Conservation (phyloP, 1,284 basidiomycete genomes). For the Boletus austroedulis region DNA sequence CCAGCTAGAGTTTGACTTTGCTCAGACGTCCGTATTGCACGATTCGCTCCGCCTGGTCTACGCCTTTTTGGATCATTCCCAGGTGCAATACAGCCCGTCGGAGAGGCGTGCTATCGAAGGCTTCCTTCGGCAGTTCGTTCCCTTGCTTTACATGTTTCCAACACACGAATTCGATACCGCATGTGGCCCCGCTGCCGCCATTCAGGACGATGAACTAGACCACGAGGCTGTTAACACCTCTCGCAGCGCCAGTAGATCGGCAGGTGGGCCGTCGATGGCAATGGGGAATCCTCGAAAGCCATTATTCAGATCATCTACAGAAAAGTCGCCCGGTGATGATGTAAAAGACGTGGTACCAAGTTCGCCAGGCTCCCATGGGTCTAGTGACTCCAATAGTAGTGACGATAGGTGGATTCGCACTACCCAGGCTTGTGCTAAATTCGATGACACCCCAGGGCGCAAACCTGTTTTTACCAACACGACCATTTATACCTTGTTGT, state of each 20-base stretch:
- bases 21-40: conserved; percentile 78
- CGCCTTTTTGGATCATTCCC: conserved; percentile 85
- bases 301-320: conserved; percentile 68
- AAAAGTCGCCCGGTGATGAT: conserved; percentile 41
- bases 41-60: conserved; percentile 90
- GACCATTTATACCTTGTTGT: conserved; percentile 86
- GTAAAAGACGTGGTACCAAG: conserved; percentile 11
- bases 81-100: conserved; percentile 65
- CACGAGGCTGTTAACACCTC: conserved; percentile 45
- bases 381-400: conserved; percentile 33
- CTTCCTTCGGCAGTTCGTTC: conserved; percentile 85
- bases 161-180: conserved; percentile 75
- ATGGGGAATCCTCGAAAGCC: conserved; percentile 76
- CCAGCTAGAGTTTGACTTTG: conserved; percentile 81
- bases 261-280: conserved; percentile 49
- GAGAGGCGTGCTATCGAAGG: conserved; percentile 85
- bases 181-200: conserved; percentile 56
- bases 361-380: conserved; percentile 37
- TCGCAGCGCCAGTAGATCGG: conserved; percentile 47
- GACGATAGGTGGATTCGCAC: conserved; percentile 63
- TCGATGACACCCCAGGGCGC: conserved; percentile 27
- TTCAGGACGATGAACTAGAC: conserved; percentile 48
- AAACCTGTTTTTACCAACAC: conserved; percentile 88
- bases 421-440: conserved; percentile 36
- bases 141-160: conserved; percentile 76